Evolutionary conservation across 495 filamentous ascomycete genomes (phyloP).

Genomic region (Aspergillus cristatus): DNA sequence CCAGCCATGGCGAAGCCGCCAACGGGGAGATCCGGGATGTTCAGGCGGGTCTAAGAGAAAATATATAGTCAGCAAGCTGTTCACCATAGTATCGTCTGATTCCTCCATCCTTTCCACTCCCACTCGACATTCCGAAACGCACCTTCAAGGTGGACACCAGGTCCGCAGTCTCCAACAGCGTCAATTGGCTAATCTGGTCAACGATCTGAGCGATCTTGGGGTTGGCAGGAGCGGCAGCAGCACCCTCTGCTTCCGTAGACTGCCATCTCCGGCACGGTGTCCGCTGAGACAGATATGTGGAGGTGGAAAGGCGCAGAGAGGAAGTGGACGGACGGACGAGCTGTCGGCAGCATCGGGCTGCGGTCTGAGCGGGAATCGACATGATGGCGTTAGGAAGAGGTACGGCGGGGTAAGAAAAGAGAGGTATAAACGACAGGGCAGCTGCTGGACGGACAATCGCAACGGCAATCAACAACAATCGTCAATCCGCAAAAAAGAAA

Average conservation of each 20-base stretch:
- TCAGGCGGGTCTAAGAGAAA: constrained; percentile 68
- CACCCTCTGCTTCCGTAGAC: constrained; percentile 43
- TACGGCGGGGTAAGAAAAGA: constrained; percentile 5
- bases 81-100: constrained; percentile 9
- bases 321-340: constrained; percentile 34
- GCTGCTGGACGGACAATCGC: constrained; percentile 9
- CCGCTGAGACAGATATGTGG: constrained; percentile 34
- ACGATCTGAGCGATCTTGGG: constrained; percentile 91
- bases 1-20: constrained; percentile 69
- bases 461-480: constrained; percentile 1
- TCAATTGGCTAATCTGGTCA: constrained; percentile 97
- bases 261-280: constrained; percentile 38
- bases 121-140: constrained; percentile 15
- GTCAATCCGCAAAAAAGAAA: constrained; percentile 18
- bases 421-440: constrained; percentile 2
- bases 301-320: constrained; percentile 36
- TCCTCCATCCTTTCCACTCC: background rate
- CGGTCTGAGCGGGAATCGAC: constrained; percentile 34
- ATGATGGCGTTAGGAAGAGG: constrained; percentile 18
- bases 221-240: constrained; percentile 41
- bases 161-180: constrained; percentile 91
- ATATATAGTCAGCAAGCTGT: background rate
- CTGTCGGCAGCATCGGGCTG: constrained; percentile 40
- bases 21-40: constrained; percentile 95
- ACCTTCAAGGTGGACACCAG: constrained; percentile 90